Evolutionary conservation across 2,329 filamentous ascomycete genomes (phyloP).

Genomic region (Chalaropsis ovoidea): DNA sequence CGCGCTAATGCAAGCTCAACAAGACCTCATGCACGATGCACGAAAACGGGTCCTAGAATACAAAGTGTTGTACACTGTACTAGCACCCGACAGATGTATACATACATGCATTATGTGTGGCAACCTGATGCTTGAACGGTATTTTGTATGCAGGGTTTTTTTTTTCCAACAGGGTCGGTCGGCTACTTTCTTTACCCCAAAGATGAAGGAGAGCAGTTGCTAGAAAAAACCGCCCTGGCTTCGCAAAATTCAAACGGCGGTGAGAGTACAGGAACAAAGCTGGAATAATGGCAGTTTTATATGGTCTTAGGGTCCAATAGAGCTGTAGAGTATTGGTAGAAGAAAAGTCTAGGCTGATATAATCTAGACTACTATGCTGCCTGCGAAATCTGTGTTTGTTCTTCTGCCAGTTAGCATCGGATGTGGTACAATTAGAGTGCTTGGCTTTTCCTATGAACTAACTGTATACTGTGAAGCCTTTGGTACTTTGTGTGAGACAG

Average conservation of each 20-base stretch:
- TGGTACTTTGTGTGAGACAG: no score
- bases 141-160: not conserved
- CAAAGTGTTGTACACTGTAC: not conserved
- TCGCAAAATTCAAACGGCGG: not conserved
- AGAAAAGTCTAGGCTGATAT: not conserved
- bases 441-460: no score
- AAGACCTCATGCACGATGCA: not conserved
- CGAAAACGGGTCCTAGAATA: not conserved
- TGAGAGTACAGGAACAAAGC: not conserved
- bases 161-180: not conserved
- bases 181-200: no score
- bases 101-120: conserved; percentile 1
- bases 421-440: no score
- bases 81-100: not conserved
- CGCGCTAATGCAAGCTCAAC: not conserved
- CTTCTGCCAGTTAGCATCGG: not conserved
- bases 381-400: not conserved
- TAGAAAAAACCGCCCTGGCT: not conserved
- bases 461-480: no score
- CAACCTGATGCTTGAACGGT: not conserved
- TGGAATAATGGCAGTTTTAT: no score
- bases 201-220: no score
- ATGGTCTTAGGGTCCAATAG: no score
- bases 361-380: not conserved
- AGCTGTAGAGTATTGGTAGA: no score